Evolutionary conservation across 192 early-diverging fungal species (phyloP).

Genomic region (Phycomyces nitens): DNA sequence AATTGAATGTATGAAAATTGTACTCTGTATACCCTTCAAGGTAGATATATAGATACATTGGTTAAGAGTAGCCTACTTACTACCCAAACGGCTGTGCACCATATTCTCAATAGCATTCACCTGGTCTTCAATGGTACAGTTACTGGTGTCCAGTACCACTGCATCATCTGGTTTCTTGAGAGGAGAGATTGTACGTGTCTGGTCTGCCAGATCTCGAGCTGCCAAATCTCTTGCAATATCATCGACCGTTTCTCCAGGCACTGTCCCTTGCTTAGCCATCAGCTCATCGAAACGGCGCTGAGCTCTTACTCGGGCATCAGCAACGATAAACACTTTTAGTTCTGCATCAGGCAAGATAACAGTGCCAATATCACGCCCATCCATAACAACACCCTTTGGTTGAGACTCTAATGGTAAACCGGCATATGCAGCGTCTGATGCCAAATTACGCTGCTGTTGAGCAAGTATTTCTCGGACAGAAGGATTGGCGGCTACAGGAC

Average conservation of each 20-base stretch:
- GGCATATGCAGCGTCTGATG: slow-evolving; percentile 18
- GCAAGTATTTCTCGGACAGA: slow-evolving; percentile 51
- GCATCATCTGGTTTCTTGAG: slow-evolving; percentile 70
- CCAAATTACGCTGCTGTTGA: slow-evolving; percentile 53
- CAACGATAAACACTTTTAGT: slow-evolving; percentile 73
- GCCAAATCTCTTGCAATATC: slow-evolving; percentile 61
- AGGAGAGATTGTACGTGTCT: slow-evolving; percentile 61
- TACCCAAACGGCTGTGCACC: slow-evolving; percentile 41
- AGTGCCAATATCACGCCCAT: slow-evolving; percentile 80
- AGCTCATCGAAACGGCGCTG: slow-evolving; percentile 64
- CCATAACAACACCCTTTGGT: slow-evolving; percentile 70
- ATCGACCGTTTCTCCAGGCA: slow-evolving; percentile 27
- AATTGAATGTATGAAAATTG: too few relatives aligned
- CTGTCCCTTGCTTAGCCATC: slow-evolving; percentile 28
- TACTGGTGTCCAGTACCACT: slow-evolving; percentile 69
- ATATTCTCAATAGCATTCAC: slow-evolving; percentile 59
- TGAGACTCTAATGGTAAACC: neutral
- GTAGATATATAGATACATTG: too few relatives aligned
- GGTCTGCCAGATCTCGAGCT: slow-evolving; percentile 64
- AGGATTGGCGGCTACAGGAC: slow-evolving; percentile 57
- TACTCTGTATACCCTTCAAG: too few relatives aligned
- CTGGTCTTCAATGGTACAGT: slow-evolving; percentile 63
- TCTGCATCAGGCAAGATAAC: slow-evolving; percentile 72
- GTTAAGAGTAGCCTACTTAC: too few relatives aligned
- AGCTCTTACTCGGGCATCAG: slow-evolving; percentile 61